A percentile compares a stretch with the other conserved stretches of the same genome.
These are phyloP conservation scores for Termitomyces sp. DNA, from an alignment of 768 basidiomycete species.

Conservation along the genomic window DNA sequence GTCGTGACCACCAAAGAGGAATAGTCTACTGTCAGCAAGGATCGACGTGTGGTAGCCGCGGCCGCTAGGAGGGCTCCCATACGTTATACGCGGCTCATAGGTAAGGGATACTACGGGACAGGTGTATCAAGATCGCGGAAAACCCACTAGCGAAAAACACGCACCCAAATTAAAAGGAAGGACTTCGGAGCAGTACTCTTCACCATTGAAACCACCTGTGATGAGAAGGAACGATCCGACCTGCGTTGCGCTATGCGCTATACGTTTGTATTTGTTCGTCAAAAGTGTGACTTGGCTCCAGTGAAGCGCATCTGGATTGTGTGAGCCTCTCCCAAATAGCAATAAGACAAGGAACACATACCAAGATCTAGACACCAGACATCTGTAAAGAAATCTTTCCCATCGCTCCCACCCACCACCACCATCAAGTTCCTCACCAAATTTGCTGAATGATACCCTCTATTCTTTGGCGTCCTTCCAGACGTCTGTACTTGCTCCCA, in stretches of 20 bases:
- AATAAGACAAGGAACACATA: constrained; percentile 29
- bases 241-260: constrained; percentile 84
- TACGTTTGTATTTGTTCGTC: constrained; percentile 44
- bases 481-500: constrained; percentile 48
- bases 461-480: constrained; percentile 51
- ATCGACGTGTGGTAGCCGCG: constrained; percentile 85
- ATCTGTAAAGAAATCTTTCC: constrained; percentile 82
- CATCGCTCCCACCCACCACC: constrained; percentile 88
- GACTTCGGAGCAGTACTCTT: constrained; percentile 67
- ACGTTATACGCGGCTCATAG: constrained; percentile 69
- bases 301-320: constrained; percentile 31
- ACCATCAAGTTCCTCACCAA: constrained; percentile 83
- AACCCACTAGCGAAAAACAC: constrained; percentile 6
- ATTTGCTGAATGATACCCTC: constrained; percentile 92
- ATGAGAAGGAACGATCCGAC: constrained; percentile 92
- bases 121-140: not conserved
- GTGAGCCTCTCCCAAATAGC: not conserved
- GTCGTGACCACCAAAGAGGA: constrained; percentile 87
- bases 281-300: constrained; percentile 42
- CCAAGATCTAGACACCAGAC: constrained; percentile 85
- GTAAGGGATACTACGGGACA: constrained; percentile 63
- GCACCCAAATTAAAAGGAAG: constrained; percentile 84
- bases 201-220: constrained; percentile 83
- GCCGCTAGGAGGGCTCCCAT: constrained; percentile 62
- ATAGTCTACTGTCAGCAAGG: constrained; percentile 78